A percentile compares a stretch with the other conserved stretches of the same genome.
Evolutionary conservation across 176 grass and related monocot genomes (phyloP).

Genomic region (Oryza rufipogon): DNA sequence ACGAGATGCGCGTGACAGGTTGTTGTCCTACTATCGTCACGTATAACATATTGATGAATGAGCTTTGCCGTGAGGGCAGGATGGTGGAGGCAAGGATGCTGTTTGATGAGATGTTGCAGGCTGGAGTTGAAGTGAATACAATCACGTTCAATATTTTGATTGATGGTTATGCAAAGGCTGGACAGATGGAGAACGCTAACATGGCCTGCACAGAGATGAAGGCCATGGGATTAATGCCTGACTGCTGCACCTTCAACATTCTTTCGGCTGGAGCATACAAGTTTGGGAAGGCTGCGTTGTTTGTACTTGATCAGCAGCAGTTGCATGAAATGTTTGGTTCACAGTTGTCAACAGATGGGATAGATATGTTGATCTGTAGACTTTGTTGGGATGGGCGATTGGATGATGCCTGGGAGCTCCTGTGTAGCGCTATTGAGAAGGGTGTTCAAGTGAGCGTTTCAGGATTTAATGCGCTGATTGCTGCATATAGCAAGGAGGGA

Average conservation of each 20-base stretch:
- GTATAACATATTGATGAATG: conserved; percentile 80
- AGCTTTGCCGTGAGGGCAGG: conserved; percentile 60
- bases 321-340: conserved; percentile 50
- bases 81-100: conserved; percentile 68
- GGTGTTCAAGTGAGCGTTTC: conserved; percentile 55
- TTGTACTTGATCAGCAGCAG: conserved; percentile 16
- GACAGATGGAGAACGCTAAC: conserved; percentile 63
- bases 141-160: conserved; percentile 89
- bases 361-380: conserved; percentile 67
- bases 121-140: conserved; percentile 62
- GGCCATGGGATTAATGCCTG: conserved; percentile 61
- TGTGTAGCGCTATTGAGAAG: conserved; percentile 52
- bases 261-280: conserved; percentile 66
- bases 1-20: conserved; percentile 53
- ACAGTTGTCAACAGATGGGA: conserved; percentile 35
- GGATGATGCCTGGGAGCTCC: conserved; percentile 65
- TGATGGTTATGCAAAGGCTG: conserved; percentile 80
- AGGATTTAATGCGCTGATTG: conserved; percentile 75
- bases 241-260: conserved; percentile 90
- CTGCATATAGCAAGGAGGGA: conserved; percentile 80
- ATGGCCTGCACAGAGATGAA: conserved; percentile 67
- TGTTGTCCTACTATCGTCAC: conserved; percentile 54
- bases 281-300: conserved; percentile 49
- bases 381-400: conserved; percentile 73
- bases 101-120: conserved; percentile 63